Evolutionary conservation across 306 rosid genomes (phyloP), one percentile per base, ranked within the genome.

Genomic region (Fragaria iinumae): DNA sequence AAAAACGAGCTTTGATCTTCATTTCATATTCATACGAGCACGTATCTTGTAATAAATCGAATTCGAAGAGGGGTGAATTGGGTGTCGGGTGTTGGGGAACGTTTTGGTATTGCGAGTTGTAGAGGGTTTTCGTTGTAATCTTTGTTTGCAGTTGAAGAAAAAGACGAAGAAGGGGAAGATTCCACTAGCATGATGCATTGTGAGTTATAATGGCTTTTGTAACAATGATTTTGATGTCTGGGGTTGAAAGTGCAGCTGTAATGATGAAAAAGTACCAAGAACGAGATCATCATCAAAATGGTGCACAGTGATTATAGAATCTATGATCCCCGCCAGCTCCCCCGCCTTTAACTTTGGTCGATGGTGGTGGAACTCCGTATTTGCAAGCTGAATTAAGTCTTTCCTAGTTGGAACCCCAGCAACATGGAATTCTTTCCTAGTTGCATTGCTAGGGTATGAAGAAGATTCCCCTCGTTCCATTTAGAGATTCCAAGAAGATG

Each of bases 401-500:
- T 20, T 29, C 43, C 20, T 13, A 73, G 67, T 7, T 77, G 81
- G 57, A 77, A 73, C 17, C 82, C 67, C 20, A 17, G 55, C 72
- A 75, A 71, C 50, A 66, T 27, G 69, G 64, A 75, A 80, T 29
- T 32, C 44, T 57, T 21, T 21, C 29, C 32, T 21, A 57, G 56
- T 75, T 53, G 71, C 63, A 18, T 63, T 13, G 43, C 41, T 32
- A 63, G 68, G 48, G 39, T 72, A 45, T 65, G 34, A 75, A 63
- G 74, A 70, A 93, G 92, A 89, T 87, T 91, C 96, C 70, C 83
- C 0, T 0, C 56, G 80, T 81, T 81, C 86, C 82, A 75, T 70
- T 81, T 72, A 82, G 85, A 87, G 85, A 87, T 84, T 88, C 94
- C 91, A 86, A 86, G 78, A 84, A 66, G 73, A 89, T 86, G 76